phyloP scores from a whole-genome alignment of 1,139 yeast genomes.

The Scheffersomyces segobiensis region DNA sequence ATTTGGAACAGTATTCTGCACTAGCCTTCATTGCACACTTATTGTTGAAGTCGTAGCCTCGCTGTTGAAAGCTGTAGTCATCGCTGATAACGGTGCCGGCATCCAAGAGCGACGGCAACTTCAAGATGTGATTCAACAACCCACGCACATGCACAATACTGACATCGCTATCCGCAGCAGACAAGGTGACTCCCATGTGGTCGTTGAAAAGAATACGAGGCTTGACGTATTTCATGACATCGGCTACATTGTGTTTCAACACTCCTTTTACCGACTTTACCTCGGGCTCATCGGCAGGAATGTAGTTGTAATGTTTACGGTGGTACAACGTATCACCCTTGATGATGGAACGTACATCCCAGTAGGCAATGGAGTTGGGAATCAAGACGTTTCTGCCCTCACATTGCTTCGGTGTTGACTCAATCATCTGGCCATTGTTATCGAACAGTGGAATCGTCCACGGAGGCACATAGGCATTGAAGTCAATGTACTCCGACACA shows the following conservation, averaged over 20 bases:
- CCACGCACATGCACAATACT: constrained; percentile 34
- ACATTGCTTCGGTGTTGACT: constrained; percentile 9
- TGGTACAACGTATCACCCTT: neutral
- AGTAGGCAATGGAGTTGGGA: constrained; percentile 27
- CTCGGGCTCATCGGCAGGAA: constrained; percentile 15
- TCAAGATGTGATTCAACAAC: constrained; percentile 22
- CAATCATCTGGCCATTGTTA: constrained; percentile 1
- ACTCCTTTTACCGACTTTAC: constrained; percentile 1
- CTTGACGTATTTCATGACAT: constrained; percentile 10
- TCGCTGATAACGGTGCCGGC: constrained; percentile 13
- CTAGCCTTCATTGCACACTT: constrained; percentile 28
- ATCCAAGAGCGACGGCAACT: constrained; percentile 21
- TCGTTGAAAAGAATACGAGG: constrained; percentile 21
- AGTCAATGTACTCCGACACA: constrained; percentile 36
- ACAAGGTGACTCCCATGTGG: constrained; percentile 30
- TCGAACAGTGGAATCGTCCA: constrained; percentile 15
- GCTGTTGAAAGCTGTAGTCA: constrained; percentile 11
- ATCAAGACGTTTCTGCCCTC: constrained; percentile 20
- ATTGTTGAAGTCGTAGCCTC: constrained; percentile 21
- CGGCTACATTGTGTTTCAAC: constrained; percentile 9
- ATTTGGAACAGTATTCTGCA: constrained; percentile 23
- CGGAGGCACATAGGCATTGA: constrained; percentile 22
- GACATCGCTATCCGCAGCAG: constrained; percentile 37
- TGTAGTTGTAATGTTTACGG: constrained; percentile 18
- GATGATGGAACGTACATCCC: constrained; percentile 14